These are phyloP conservation scores for Aegilops umbellulata DNA, from an alignment of 176 grass and related monocot species.

Conservation along the genomic window DNA sequence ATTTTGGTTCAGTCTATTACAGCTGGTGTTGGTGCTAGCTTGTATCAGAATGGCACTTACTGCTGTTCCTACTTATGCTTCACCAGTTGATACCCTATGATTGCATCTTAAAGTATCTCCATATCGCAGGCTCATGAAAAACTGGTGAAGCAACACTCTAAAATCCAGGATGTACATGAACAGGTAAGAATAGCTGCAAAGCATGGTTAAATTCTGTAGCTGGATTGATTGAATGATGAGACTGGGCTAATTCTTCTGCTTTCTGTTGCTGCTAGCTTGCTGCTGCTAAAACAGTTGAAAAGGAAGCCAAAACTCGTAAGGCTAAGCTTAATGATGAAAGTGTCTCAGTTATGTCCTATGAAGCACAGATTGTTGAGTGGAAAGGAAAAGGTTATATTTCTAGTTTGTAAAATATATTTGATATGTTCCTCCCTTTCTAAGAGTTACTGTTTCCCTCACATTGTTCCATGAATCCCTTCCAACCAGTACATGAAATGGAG, in stretches of 20 bases:
- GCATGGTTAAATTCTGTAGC: neutral
- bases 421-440: neutral
- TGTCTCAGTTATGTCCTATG: constrained; percentile 44
- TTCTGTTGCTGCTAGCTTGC: constrained; percentile 43
- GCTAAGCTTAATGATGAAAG: constrained; percentile 56
- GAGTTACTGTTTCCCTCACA: neutral
- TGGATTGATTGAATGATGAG: constrained; percentile 7
- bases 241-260: neutral
- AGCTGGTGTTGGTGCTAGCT: neutral
- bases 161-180: constrained; percentile 63
- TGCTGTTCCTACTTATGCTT: constrained; percentile 8
- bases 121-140: constrained; percentile 66
- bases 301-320: constrained; percentile 71
- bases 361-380: constrained; percentile 55
- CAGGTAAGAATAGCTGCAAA: constrained; percentile 48
- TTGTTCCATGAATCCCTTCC: constrained; percentile 1
- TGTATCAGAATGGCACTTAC: neutral
- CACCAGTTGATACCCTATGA: neutral
- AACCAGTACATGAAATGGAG: constrained; percentile 44
- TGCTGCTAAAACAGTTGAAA: constrained; percentile 73
- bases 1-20: neutral
- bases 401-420: too few relatives aligned
- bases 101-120: constrained; percentile 4
- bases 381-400: constrained; percentile 8
- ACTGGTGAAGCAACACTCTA: constrained; percentile 56